Base-by-base conservation (phyloP, 495 filamentous ascomycete genomes). In the Sporormia fimetaria region DNA sequence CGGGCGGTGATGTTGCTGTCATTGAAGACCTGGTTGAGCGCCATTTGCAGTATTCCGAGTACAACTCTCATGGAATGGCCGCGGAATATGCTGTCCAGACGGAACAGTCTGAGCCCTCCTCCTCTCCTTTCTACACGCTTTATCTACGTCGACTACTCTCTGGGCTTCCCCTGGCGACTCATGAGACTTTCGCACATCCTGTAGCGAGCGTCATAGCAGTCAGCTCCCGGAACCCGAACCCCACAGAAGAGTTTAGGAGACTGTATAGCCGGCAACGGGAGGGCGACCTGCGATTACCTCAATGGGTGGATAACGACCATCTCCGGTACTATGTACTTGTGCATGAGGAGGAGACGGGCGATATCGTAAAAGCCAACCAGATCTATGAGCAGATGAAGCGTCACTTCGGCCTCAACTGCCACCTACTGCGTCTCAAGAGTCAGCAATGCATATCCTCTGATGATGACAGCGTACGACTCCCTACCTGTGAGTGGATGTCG, bases 341-440 rank as follows among this genome's bases (percentile, higher is more conserved):
- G n/a, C 92, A 98, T 51, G 90, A 98, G 51, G 90, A 98, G 57
- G 92, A 96, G 47, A 73, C 71, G 28, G 87, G 93, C 54, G 87
- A 96, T 54, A 90, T 95, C 35, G 70, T 75, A 9, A 87, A 86
- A 58, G 92, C 79, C 22, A 92, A 82, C 57, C 73, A 71, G 29
- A 67, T 95, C 16, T 98, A 90, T 56, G 88, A 96, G 47, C 82
- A 93, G 57, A 98, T 98, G 90, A 96, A 96, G 62, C 74, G 87
- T 18, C 85, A 94, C 59, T 88, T 96, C 51, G 90, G 90, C 3
- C 65, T 98, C 15, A 87, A 96, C 59, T 98, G 90, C 58, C 90
- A 96, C 60, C 69, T 98, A 2, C 69, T 98, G 3, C 67, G 90
- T 26, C 65, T 98, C 16, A 73, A 88, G 50, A 86, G 81, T 51